phyloP scores from a whole-genome alignment of 176 grass and related monocot species.

The Rhynchospora breviuscula region DNA sequence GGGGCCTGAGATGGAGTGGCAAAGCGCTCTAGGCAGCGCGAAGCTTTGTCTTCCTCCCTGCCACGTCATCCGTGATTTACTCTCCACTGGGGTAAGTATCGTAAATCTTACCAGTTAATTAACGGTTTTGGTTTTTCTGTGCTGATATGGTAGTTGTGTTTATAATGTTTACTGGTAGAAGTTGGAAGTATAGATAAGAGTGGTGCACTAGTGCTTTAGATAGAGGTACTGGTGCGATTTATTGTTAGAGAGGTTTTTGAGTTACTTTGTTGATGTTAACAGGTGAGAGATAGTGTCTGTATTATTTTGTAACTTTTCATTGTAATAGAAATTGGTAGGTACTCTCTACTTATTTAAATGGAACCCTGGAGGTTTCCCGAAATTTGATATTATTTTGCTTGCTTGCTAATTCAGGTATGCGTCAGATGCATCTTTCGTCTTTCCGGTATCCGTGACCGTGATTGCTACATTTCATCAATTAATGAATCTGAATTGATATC shows the following conservation, averaged over 20 bases:
- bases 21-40: slow-evolving; percentile 28
- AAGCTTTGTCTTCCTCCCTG: slow-evolving; percentile 37
- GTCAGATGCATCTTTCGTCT: slow-evolving; percentile 67
- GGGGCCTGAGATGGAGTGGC: slow-evolving; percentile 3
- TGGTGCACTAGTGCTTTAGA: too few relatives aligned
- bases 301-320: too few relatives aligned
- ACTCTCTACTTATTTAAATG: too few relatives aligned
- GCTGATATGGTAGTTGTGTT: too few relatives aligned
- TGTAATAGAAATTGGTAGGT: too few relatives aligned
- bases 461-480: slow-evolving; percentile 34
- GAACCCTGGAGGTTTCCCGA: neutral
- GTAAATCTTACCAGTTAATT: neutral
- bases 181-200: too few relatives aligned
- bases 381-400: neutral
- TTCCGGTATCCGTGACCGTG: slow-evolving; percentile 30
- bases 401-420: slow-evolving; percentile 45
- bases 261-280: too few relatives aligned
- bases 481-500: slow-evolving; percentile 35
- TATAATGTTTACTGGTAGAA: too few relatives aligned
- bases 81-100: slow-evolving; percentile 52
- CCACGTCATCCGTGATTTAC: slow-evolving; percentile 45
- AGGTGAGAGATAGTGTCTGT: too few relatives aligned
- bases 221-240: too few relatives aligned
- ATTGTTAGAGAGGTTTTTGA: too few relatives aligned
- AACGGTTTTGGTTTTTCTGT: neutral